Evolutionary conservation across 805 yeast genomes (phyloP).

Genomic region (Cyberlindnera mycetangii): DNA sequence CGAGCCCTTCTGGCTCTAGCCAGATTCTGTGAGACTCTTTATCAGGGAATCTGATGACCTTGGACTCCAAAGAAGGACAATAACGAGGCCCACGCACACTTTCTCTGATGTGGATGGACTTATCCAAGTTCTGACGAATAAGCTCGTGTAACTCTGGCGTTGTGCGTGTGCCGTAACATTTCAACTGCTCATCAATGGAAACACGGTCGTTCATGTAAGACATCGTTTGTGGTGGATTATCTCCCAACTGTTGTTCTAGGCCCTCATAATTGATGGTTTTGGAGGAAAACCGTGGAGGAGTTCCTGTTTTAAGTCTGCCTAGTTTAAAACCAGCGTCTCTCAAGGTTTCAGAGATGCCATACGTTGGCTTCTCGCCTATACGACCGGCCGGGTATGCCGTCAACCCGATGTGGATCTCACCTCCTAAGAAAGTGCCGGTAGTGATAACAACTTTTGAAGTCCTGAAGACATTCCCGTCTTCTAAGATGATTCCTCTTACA

Average conservation of each 20-base stretch:
- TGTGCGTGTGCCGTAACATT: slow-evolving; percentile 78
- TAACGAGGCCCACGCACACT: slow-evolving; percentile 95
- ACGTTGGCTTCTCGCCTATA: slow-evolving; percentile 88
- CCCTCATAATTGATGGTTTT: slow-evolving; percentile 64
- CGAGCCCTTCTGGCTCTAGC: slow-evolving; percentile 96
- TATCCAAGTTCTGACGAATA: slow-evolving; percentile 65
- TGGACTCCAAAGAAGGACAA: slow-evolving; percentile 95
- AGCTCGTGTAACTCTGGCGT: slow-evolving; percentile 71
- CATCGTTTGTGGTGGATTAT: slow-evolving; percentile 85
- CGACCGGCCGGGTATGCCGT: slow-evolving; percentile 84
- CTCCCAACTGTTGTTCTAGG: slow-evolving; percentile 75
- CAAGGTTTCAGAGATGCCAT: slow-evolving; percentile 81
- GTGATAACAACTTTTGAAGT: slow-evolving; percentile 78
- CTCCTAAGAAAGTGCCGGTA: slow-evolving; percentile 94
- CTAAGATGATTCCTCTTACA: slow-evolving; percentile 71
- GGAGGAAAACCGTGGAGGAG: slow-evolving; percentile 86
- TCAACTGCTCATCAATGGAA: slow-evolving; percentile 53
- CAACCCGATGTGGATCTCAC: slow-evolving; percentile 90
- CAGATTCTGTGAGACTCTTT: slow-evolving; percentile 79
- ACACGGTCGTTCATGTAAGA: slow-evolving; percentile 76
- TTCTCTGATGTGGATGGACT: slow-evolving; percentile 87
- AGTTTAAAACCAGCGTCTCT: slow-evolving; percentile 72
- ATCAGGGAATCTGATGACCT: slow-evolving; percentile 74
- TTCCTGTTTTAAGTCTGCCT: slow-evolving; percentile 94
- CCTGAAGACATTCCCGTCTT: slow-evolving; percentile 57